Evolutionary conservation across 2,329 filamentous ascomycete genomes (phyloP), one percentile per base, ranked within the genome.

Genomic region (Fusarium sp.): DNA sequence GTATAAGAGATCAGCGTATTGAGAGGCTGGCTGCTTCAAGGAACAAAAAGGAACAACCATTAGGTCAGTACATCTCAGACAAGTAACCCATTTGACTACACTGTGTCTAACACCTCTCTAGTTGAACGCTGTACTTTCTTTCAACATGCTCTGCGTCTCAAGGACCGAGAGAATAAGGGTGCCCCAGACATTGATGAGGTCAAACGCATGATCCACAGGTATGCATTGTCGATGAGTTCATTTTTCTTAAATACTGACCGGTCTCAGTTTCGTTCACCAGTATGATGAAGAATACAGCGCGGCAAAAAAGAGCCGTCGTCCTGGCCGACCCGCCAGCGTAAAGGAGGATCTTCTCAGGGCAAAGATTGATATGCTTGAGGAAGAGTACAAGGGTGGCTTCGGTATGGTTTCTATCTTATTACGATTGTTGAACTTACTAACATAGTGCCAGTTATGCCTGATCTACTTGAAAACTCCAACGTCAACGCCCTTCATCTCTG

Each of bases 371-470:
- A 82, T 81, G 2, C 91, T 97, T 67, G 84, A 90, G 75, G 91
- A 91, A 71, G 96, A 99, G 81, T 92, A 92, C 70, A 86, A 90
- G 67, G 89, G 89, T 53, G 96, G 96, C 0, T 96, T 97, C 75
- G 91, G 92, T 93, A 70, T 72, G 87, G 82, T 17, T 20, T n/a
- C n/a, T 19, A 5, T n/a, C 22, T 32, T 4, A 39, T 13, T 24
- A 20, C 11, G 28, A n/a, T 41, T 24, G 46, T 55, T 13, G n/a
- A 41, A 6, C 19, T 20, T 52, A n/a, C 64, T 76, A 28, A 78
- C 33, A 4, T 6, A n/a, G 13, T 22, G 19, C 3, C 55, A 90
- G 88, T 88, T 62, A 79, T 96, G 40, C 94, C 95, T 0, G 92
- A 97, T 75, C 81, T 97, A 54, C 86, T 88, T 56, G 85, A 89